Evolutionary conservation across 805 yeast species (phyloP), one percentile per base, ranked within the genome.

Genomic region (Cyberlindnera sargentensis): DNA sequence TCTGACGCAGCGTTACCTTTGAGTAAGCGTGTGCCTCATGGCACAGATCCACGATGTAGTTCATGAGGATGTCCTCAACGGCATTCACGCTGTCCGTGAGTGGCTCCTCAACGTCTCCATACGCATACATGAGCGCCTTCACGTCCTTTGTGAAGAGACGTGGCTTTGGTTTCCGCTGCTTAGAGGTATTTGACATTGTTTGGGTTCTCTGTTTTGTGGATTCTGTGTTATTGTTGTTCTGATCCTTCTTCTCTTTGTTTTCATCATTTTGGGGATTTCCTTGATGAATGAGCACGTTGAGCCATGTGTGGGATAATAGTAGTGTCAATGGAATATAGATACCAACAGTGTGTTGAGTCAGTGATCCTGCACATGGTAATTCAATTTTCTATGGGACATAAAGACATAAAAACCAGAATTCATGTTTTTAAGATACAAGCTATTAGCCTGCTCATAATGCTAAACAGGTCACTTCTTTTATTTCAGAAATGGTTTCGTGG

Each of bases 401-500:
- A 15, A 15, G 20, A 15, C 20, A 15, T 15, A 15, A 15, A 15
- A 15, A 15, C 20, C 20, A 15, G 20, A 15, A 15, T 15, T 15
- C 20, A 15, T 15, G 20, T 15, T 15, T 15, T 15, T 15, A 15
- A 15, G 20, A 15, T 15, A 15, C 20, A 15, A 15, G 20, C 20
- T 15, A 15, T 15, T 15, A 15, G 20, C 20, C 20, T 15, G 20
- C 20, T 15, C 20, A 15, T 15, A 15, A 15, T 15, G 26, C 27
- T 34, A 34, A 32, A 39, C 30, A 11, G 27, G 9, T 9, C 20
- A 6, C 9, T 20, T 29, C 31, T 8, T 29, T 8, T 8, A 3
- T 27, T 36, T 36, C 29, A n/a, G 27, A 36, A 57, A 44, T 65
- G 91, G 93, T 81, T 81, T 80, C 82, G 88, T 88, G 96, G 96